Evolutionary conservation across 2,329 filamentous ascomycete genomes (phyloP), one percentile per base, ranked within the genome.

Genomic region (Cryphonectria radicalis): DNA sequence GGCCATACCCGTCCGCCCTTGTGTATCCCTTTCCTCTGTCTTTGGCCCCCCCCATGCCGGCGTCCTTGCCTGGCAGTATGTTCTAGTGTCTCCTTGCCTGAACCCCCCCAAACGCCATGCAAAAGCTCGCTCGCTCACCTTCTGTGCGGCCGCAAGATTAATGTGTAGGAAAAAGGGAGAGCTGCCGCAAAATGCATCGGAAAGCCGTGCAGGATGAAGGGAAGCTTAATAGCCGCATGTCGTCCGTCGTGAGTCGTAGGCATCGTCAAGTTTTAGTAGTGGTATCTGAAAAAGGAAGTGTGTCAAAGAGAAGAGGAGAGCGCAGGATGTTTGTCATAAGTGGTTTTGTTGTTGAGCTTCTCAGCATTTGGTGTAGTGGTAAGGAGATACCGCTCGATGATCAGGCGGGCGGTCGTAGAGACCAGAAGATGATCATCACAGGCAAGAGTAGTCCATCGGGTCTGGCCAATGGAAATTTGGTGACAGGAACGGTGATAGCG

Each of bases 261-360:
- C n/a, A 64, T 69, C 67, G 67, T 63, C 32, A 69, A 64, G 69
- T 69, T 50, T 50, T 64, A 67, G 43, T 64, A 67, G 43, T 73
- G 69, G 72, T 73, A 73, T 73, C 71, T 66, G 63, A 53, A 59
- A 53, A 70, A 67, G 46, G 46, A 50, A 50, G 22, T n/a, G 69
- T 73, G 69, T 73, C 63, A 66, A 60, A 65, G 60, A 53, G 32
- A 66, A 66, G n/a, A 71, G 55, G 60, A 67, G 37, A 57, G 57
- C 55, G 19, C 50, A 46, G 35, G 11, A 57, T 53, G 13, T 55
- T 28, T 60, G 42, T 42, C 42, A 46, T 59, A 42, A 22, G 6
- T 22, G 42, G 42, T 7, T 63, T 42, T 55, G 25, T 22, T 43
- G n/a, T 35, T 50, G 53, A 32, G 22, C 25, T 55, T 8, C 43